These are phyloP conservation scores for Sanghuangporus baumii DNA, from an alignment of 1,284 basidiomycete genomes.

Conservation along the genomic window DNA sequence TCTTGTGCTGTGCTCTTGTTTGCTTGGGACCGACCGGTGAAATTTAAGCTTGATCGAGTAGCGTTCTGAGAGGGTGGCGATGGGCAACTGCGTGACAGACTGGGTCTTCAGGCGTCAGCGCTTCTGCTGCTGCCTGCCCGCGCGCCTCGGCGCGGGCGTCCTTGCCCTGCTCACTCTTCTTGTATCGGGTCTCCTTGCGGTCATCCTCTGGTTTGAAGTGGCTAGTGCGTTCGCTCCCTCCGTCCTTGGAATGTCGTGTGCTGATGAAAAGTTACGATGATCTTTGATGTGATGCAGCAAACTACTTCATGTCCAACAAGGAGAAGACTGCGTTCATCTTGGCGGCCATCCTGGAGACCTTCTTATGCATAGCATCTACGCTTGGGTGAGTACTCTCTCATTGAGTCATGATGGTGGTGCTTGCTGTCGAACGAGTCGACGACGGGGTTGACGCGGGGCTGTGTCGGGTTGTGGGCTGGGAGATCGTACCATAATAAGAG, in stretches of 20 bases:
- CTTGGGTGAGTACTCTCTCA: constrained; percentile 40
- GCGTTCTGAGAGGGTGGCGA: constrained; percentile 15
- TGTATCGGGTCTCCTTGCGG: constrained; percentile 42
- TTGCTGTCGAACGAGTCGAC: background rate
- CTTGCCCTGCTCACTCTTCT: constrained; percentile 48
- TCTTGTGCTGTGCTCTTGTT: background rate
- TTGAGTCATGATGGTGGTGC: background rate
- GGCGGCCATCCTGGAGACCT: constrained; percentile 43
- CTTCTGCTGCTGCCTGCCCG: constrained; percentile 60
- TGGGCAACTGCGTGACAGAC: constrained; percentile 38
- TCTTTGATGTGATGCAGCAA: constrained; percentile 23
- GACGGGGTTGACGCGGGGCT: background rate
- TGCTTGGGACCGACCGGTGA: background rate
- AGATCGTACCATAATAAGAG: background rate
- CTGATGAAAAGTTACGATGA: background rate
- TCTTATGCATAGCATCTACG: constrained; percentile 45
- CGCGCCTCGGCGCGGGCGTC: constrained; percentile 53
- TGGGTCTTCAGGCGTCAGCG: constrained; percentile 38
- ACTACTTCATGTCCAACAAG: constrained; percentile 31
- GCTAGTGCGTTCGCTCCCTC: constrained; percentile 36
- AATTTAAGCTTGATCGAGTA: background rate
- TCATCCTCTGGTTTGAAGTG: constrained; percentile 55
- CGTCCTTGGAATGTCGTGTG: background rate
- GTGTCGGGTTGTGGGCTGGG: background rate
- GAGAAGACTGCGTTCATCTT: constrained; percentile 41